Base-by-base conservation (phyloP, 1,284 basidiomycete species). In the Apiotrichum gamsii region DNA sequence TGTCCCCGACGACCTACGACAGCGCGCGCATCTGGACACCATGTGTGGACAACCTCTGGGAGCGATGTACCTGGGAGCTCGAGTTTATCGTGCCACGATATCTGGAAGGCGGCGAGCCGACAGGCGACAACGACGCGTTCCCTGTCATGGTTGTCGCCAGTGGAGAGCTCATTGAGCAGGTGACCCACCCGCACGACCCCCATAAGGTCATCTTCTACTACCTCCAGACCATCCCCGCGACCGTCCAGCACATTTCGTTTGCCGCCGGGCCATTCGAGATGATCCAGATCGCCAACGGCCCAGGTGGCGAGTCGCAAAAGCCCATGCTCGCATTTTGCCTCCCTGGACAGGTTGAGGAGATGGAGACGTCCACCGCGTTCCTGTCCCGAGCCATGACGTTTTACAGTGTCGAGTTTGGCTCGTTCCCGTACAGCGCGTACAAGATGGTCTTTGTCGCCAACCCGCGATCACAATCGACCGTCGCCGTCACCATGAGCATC, bases 41-140 rank as follows among this genome's bases (percentile, higher is more conserved):
- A 4, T 99, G 95, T 61, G 74, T 97, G 13, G 95, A 99, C 70
- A 89, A 83, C 64, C 72, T 94, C 13, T 96, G 90, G 88, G 94
- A 96, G 71, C 84, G 90, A 62, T 96, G 89, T 63, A 95, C 94
- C 3, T 99, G 95, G 95, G 95, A 98, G 65, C 85, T 98, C 45
- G 90, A 97, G 68, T 88, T 96, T 66, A 82, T 97, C 46, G 93
- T 96, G 18, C 93, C 93, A 35, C 82, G 85, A 50, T 85, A 82
- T 58, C 75, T 94, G 10, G 85, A 89, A 61, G 85, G 75, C n/a
- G 77, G 76, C 20, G 60, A 66, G 13, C 76, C 78, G 39, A 62
- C 72, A 29, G 72, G 67, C 16, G 76, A 79, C 38, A 59, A 61
- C 4, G 62, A 65, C 18, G 73, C 75, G n/a, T 78, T 81, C 20